These are phyloP conservation scores for Paraphoma sp. DNA, from an alignment of 2,329 filamentous ascomycete genomes.

Conservation along the genomic window DNA sequence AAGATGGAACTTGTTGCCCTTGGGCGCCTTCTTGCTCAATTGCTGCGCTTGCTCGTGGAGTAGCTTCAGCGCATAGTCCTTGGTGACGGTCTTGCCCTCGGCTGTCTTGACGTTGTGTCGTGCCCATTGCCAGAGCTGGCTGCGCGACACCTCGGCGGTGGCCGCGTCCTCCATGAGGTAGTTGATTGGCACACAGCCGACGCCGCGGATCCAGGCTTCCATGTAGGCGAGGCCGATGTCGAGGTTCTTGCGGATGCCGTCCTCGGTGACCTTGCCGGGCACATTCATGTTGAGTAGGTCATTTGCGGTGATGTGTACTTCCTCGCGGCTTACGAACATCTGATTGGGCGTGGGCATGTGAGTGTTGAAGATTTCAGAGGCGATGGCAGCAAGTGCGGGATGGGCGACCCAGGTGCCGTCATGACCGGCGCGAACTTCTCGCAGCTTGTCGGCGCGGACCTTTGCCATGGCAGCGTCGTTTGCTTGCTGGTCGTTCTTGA, in stretches of 20 bases:
- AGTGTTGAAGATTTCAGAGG: conserved; percentile 93
- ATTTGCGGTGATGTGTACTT: conserved; percentile 83
- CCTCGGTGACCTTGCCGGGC: conserved; percentile 88
- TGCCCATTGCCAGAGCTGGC: conserved; percentile 97
- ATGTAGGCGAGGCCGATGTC: conserved; percentile 97
- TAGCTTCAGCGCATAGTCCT: conserved; percentile 85
- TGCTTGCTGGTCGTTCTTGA: conserved; percentile 90
- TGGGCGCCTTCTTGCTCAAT: conserved; percentile 74
- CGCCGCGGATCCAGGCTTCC: conserved; percentile 95
- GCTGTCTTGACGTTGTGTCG: conserved; percentile 75
- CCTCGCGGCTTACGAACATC: conserved; percentile 87
- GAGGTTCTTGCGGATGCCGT: conserved; percentile 95
- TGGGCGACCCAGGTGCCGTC: conserved; percentile 98
- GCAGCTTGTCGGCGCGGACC: conserved; percentile 93
- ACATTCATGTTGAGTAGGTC: conserved; percentile 99
- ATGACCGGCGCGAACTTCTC: conserved; percentile 92
- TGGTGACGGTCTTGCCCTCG: conserved; percentile 92
- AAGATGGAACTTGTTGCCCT: conserved; percentile 90
- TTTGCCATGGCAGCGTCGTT: conserved; percentile 95
- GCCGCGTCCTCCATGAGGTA: conserved; percentile 98
- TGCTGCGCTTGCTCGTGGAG: conserved; percentile 84
- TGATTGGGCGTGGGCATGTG: conserved; percentile 99
- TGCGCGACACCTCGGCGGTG: conserved; percentile 92
- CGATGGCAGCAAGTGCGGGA: conserved; percentile 87
- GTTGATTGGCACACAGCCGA: conserved; percentile 97